Base-by-base conservation (phyloP, 2,329 filamentous ascomycete species). In the Apiospora marii region DNA sequence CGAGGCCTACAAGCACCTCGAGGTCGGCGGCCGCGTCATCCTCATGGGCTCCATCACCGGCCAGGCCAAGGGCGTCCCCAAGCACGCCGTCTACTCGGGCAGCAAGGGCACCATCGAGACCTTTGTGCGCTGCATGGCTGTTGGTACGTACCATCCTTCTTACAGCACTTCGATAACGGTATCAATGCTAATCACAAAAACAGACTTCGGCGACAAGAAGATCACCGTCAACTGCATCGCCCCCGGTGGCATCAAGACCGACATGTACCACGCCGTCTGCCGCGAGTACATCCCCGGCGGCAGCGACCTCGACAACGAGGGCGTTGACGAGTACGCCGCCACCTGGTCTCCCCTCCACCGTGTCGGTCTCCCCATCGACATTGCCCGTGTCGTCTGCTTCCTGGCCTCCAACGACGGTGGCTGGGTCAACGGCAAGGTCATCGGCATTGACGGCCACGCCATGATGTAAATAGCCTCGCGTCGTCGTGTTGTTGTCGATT, bases 101-200 rank as follows among this genome's bases (percentile, higher is more conserved):
- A 90, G 87, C 81, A 95, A 95, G 86, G 93, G 92, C 77, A 90
- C 93, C 49, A 91, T 94, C 74, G 93, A 94, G 83, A 92, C 92
- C 14, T 93, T 94, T 82, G 92, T 93, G 76, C 92, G 93, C 81
- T 91, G 89, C 77, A 92, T 94, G 83, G 91, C 93, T 6, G 91
- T 91, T 67, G 89, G 89, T 90, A 78, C 83, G 87, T 75, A 6
- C 14, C 5, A 27, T 10, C 53, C 6, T 27, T n/a, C 30, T n/a
- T 46, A 8, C 37, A 1, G 1, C 24, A 8, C 27, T 22, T 34
- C n/a, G 6, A 24, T 34, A 5, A 53, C 74, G 37, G 72, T 37
- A 27, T 4, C 14, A 2, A 5, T 43, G 37, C 22, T 64, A 75
- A 91, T 93, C 90, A 88, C 70, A 87, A n/a, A 7, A 92, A 90